Evolutionary conservation across 2,329 filamentous ascomycete genomes (phyloP), one percentile per base, ranked within the genome.

Genomic region (Massarina eburnea): DNA sequence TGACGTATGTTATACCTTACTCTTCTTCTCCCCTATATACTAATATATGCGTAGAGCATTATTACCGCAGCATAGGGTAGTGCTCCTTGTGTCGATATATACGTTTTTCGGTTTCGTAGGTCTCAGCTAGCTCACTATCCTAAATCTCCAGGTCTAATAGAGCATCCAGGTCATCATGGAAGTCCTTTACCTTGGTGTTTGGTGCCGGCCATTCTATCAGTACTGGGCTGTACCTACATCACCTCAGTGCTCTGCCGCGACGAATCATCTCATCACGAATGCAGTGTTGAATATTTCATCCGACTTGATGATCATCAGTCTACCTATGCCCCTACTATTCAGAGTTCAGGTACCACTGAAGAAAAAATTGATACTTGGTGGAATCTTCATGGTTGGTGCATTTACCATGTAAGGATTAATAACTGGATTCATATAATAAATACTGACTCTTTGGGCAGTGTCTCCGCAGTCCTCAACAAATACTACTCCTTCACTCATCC

Each of bases 401-500:
- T 71, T 71, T 12, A 35, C 15, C 15, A n/a, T n/a, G 30, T 12
- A 8, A 26, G 10, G 12, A 10, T 17, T 10, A 43, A 20, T 35
- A 8, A 34, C 18, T 12, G 35, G 27, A 29, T 21, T 20, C 43
- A 14, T 50, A 55, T 18, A 46, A 24, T 15, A 32, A 41, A 46
- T 20, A 34, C 38, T 40, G 22, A 40, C 26, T 29, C 17, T 9
- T 18, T 15, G 3, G 18, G 63, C 57, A 80, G 85, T 40, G 66
- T 84, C 12, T 78, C 79, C 15, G 79, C 81, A 9, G 74, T 79
- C 5, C 68, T 85, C 14, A 84, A 83, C 67, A 82, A 83, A 48
- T 80, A 81, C 57, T 83, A 82, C 66, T 81, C 79, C 35, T 83
- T 85, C 48, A 75, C 68, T 14, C 66, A 80, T 17, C 79, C 79